Percentiles rank a stretch among this genome's conserved stretches.
These are phyloP conservation scores for Xylariales sp. DNA, from an alignment of 2,329 filamentous ascomycete genomes.

Conservation along the genomic window DNA sequence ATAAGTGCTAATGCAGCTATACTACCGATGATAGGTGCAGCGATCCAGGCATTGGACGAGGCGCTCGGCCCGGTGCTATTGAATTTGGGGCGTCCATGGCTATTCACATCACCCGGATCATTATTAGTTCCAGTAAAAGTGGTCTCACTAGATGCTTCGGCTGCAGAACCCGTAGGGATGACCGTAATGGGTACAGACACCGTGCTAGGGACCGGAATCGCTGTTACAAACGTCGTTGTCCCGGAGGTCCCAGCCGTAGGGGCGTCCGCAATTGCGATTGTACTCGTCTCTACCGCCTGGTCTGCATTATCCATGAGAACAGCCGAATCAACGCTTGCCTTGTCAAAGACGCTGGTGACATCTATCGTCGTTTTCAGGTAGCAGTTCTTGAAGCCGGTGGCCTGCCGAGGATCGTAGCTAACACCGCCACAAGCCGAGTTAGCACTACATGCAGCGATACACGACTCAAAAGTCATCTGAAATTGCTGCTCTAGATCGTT, in stretches of 20 bases:
- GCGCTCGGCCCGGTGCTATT: slow-evolving; percentile 10
- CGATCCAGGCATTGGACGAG: slow-evolving; percentile 50
- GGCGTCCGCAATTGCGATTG: background rate
- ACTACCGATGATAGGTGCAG: slow-evolving; percentile 51
- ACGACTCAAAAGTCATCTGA: slow-evolving; percentile 35
- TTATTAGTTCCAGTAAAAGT: slow-evolving; percentile 6
- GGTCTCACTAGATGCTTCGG: slow-evolving; percentile 5
- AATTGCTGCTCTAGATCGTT: slow-evolving; percentile 39
- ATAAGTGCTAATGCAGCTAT: slow-evolving; percentile 50
- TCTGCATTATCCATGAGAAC: slow-evolving; percentile 27
- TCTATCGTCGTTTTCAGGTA: slow-evolving; percentile 40
- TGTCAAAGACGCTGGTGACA: slow-evolving; percentile 31
- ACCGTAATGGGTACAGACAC: slow-evolving; percentile 29
- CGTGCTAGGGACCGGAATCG: slow-evolving; percentile 1
- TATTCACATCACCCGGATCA: background rate
- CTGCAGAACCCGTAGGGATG: slow-evolving; percentile 7
- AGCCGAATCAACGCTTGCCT: slow-evolving; percentile 46
- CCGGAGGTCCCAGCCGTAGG: slow-evolving; percentile 1
- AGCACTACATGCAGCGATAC: slow-evolving; percentile 33
- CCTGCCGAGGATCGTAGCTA: slow-evolving; percentile 47
- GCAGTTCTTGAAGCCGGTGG: slow-evolving; percentile 42
- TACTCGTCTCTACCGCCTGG: background rate
- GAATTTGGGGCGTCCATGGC: slow-evolving; percentile 7
- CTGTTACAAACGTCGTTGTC: slow-evolving; percentile 19
- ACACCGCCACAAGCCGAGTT: slow-evolving; percentile 45